Evolutionary conservation across 345 rosid species (phyloP), one percentile per base, ranked within the genome.

Genomic region (Citrus inodora): DNA sequence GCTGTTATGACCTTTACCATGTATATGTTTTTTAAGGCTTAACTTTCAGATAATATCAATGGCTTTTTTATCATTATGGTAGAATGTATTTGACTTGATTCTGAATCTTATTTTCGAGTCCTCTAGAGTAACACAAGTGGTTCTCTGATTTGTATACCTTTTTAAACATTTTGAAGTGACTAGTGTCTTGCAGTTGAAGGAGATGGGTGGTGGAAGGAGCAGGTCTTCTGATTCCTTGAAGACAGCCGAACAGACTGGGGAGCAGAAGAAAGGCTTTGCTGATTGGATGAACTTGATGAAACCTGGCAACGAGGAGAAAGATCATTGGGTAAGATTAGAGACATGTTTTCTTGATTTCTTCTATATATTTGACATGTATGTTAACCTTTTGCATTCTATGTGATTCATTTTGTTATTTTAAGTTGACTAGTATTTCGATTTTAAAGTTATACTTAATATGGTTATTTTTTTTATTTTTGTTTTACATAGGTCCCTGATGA

Each of bases 231-330:
- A 86, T 74, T 60, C 88, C 53, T 76, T 73, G 19, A 93, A 85
- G 83, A 74, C 85, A 46, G 78, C 83, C 80, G 98, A 97, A 66
- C 96, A 83, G 82, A 46, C 88, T 82, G 70, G 86, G 14, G 99
- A 94, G 80, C 94, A 82, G 86, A 97, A 90, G 81, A 94, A 88
- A 81, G 98, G 94, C 22, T 71, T 94, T 74, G 82, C 83, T 80
- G 96, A 97, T 78, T 97, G 98, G 99, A 86, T 97, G 92, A 93
- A 90, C 88, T 25, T 85, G 53, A 93, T 94, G 46, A 97, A 94
- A 90, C 99, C 96, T 76, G 92, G 84, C 64, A 92, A 87, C 61
- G 99, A 97, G 82, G 99, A 94, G 89, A 97, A 97, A 84, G 99
- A 97, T 83, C 97, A 97, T 80, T 93, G 95, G 97, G 95, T 79